These are phyloP conservation scores for Aeminium ludgeri DNA, from an alignment of 495 filamentous ascomycete genomes.

Conservation along the genomic window DNA sequence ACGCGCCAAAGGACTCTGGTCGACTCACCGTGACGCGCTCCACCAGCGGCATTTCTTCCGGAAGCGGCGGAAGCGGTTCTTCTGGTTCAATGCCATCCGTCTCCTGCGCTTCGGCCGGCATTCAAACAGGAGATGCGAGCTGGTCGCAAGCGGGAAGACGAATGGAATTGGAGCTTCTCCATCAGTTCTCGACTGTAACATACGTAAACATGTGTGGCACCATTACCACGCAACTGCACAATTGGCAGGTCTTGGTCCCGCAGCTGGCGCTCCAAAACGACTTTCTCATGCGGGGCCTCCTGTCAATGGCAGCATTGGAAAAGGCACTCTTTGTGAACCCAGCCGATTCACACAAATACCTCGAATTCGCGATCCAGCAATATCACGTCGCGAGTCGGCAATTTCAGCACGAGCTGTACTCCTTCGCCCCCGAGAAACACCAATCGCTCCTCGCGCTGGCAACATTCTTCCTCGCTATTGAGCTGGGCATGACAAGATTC, in stretches of 20 bases:
- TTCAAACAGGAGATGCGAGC: no score
- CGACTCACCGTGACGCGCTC: not conserved
- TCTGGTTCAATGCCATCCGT: no score
- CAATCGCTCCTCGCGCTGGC: not conserved
- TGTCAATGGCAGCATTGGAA: not conserved
- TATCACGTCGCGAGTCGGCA: not conserved
- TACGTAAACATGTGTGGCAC: conserved; percentile 1
- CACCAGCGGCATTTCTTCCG: not conserved
- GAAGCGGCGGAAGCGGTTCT: not conserved
- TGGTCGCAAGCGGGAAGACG: not conserved
- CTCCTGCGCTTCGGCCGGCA: no score
- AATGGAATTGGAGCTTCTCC: not conserved
- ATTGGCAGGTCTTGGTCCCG: conserved; percentile 1
- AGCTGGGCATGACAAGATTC: not conserved
- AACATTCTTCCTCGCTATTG: not conserved
- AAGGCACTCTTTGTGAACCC: not conserved
- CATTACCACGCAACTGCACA: not conserved
- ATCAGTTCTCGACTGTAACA: not conserved
- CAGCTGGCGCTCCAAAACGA: not conserved
- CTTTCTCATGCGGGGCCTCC: not conserved
- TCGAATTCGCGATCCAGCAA: not conserved
- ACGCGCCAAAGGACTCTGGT: not conserved
- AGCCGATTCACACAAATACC: not conserved
- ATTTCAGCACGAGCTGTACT: not conserved
- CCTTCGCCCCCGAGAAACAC: not conserved